Evolutionary conservation across 1,139 yeast species (phyloP).

Genomic region (Blastobotrys persicus): DNA sequence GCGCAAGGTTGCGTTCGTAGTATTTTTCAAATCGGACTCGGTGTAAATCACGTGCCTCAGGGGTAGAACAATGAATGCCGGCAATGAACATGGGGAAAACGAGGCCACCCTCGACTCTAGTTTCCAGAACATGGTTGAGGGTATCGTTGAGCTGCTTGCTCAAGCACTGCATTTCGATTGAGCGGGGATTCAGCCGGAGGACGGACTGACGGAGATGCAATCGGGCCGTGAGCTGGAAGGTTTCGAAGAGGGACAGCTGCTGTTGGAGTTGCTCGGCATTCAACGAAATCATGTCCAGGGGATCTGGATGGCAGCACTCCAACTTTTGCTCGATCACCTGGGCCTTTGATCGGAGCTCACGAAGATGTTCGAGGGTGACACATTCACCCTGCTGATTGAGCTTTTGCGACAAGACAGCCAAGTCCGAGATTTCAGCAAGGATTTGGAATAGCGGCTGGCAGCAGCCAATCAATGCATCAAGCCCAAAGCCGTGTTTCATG

Average conservation of each 20-base stretch:
- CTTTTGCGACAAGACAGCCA: slow-evolving; percentile 46
- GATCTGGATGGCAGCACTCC: slow-evolving; percentile 54
- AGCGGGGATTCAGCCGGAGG: slow-evolving; percentile 56
- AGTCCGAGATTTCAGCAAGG: slow-evolving; percentile 65
- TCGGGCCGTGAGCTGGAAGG: slow-evolving; percentile 67
- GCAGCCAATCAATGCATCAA: slow-evolving; percentile 72
- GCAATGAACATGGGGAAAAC: slow-evolving; percentile 77
- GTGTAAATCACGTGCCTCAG: slow-evolving; percentile 48
- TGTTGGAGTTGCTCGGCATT: slow-evolving; percentile 56
- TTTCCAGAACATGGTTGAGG: slow-evolving; percentile 60
- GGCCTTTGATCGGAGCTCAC: slow-evolving; percentile 42
- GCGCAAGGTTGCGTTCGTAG: slow-evolving; percentile 61
- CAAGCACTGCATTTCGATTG: slow-evolving; percentile 62
- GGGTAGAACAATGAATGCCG: slow-evolving; percentile 62
- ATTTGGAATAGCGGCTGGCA: slow-evolving; percentile 63
- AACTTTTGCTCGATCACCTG: slow-evolving; percentile 50
- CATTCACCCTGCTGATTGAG: neutral
- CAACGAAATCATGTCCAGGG: slow-evolving; percentile 47
- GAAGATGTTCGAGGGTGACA: slow-evolving; percentile 13
- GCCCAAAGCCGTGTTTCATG: slow-evolving; percentile 37
- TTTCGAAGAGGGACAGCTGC: slow-evolving; percentile 69
- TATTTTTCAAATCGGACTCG: slow-evolving; percentile 52
- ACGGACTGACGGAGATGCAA: slow-evolving; percentile 67
- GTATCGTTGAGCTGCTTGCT: slow-evolving; percentile 54
- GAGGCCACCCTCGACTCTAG: slow-evolving; percentile 67